These are phyloP conservation scores for Microbotryum silenes-acaulis DNA, from an alignment of 1,284 basidiomycete genomes.

Conservation along the genomic window DNA sequence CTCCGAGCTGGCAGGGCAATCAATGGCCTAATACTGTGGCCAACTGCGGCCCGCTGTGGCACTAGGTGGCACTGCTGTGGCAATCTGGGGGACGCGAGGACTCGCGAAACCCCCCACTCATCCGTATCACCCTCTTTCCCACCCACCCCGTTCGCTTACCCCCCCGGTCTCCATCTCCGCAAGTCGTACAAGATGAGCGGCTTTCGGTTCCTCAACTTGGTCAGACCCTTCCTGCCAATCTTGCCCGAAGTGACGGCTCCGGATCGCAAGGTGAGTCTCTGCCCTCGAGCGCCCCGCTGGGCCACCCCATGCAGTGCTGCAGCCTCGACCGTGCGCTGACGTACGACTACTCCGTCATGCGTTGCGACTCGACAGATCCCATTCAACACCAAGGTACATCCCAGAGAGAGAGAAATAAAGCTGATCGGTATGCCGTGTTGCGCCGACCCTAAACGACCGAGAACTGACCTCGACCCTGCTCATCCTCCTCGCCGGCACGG, in stretches of 20 bases:
- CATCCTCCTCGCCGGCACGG: not conserved
- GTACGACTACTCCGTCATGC: not conserved
- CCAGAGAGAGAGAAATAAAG: not conserved
- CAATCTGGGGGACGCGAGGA: too few species aligned
- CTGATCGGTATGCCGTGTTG: too few species aligned
- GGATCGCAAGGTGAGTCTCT: conserved; percentile 69
- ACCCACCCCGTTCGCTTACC: too few species aligned
- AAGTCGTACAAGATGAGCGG: conserved; percentile 1
- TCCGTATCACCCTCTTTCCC: too few species aligned
- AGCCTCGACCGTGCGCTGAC: too few species aligned
- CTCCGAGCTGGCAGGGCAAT: too few species aligned
- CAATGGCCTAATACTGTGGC: too few species aligned
- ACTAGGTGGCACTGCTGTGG: too few species aligned
- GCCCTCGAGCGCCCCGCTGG: not conserved
- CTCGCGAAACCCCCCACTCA: too few species aligned
- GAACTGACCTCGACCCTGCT: not conserved
- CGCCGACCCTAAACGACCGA: not conserved
- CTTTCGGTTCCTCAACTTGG: conserved; percentile 21
- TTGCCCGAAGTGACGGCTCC: conserved; percentile 86
- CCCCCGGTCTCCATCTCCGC: too few species aligned
- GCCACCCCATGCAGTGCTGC: too few species aligned
- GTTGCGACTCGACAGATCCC: conserved; percentile 15
- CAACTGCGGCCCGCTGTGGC: too few species aligned
- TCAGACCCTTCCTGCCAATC: conserved; percentile 31
- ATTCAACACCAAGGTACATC: conserved; percentile 31